A percentile compares a stretch with the other conserved stretches of the same genome.
Conservation (phyloP, 177 flowering plant species). For the Telopea speciosissima region DNA sequence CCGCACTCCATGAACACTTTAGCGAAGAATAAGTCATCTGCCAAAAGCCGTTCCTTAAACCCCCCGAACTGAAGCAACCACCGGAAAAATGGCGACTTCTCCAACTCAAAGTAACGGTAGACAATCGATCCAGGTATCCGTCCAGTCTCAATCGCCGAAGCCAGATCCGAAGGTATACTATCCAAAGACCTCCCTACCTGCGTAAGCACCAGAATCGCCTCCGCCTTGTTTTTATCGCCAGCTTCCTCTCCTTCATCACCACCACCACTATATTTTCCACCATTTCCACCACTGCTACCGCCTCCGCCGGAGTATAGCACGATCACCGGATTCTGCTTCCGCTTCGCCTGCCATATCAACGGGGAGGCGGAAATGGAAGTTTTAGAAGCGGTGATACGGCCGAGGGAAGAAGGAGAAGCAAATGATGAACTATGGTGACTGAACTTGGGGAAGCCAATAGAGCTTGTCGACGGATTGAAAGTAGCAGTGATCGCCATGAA, state of each 20-base stretch:
- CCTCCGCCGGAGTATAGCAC: constrained; percentile 9
- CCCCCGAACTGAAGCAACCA: constrained; percentile 69
- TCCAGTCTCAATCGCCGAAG: constrained; percentile 51
- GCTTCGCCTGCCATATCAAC: not conserved
- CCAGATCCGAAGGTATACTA: constrained; percentile 55
- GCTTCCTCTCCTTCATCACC: constrained; percentile 7
- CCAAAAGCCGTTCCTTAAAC: constrained; percentile 62
- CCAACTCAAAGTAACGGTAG: constrained; percentile 41
- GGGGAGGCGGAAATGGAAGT: not conserved
- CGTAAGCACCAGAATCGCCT: constrained; percentile 44
- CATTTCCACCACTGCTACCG: constrained; percentile 14
- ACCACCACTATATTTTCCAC: constrained; percentile 1
- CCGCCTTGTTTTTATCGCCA: constrained; percentile 34
- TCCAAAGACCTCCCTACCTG: constrained; percentile 47
- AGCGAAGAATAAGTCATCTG: constrained; percentile 68
- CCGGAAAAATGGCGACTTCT: constrained; percentile 39
- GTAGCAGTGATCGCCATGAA: not conserved
- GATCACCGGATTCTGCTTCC: not conserved
- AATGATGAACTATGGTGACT: constrained; percentile 13
- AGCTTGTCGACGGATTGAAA: not conserved
- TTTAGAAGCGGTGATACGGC: not conserved
- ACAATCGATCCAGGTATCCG: constrained; percentile 54
- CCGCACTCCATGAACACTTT: constrained; percentile 65
- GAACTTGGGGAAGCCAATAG: constrained; percentile 10
- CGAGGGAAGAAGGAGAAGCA: not conserved